Conservation (phyloP, 1,284 basidiomycete species). For the Cryptococcus hybrid region DNA sequence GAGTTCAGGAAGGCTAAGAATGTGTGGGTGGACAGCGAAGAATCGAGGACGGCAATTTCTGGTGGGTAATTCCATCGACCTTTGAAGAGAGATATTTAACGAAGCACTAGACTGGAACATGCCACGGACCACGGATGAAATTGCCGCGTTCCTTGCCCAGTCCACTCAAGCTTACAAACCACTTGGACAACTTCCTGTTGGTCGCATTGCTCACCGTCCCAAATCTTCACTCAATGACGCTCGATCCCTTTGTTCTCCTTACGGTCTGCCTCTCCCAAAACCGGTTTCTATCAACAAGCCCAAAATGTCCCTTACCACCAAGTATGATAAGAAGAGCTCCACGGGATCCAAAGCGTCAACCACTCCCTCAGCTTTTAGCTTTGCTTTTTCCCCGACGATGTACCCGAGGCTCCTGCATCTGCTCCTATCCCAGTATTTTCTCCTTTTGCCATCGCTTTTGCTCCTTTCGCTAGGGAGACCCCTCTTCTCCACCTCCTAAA, state of each 20-base stretch:
- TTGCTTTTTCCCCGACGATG: slow-evolving; percentile 15
- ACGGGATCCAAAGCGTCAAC: slow-evolving; percentile 15
- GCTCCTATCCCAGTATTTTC: slow-evolving; percentile 1
- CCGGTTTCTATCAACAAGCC: slow-evolving; percentile 17
- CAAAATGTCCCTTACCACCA: slow-evolving; percentile 29
- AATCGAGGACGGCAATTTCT: slow-evolving; percentile 16
- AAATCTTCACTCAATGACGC: slow-evolving; percentile 27
- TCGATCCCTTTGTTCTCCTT: slow-evolving; percentile 25
- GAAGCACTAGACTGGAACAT: slow-evolving; percentile 21
- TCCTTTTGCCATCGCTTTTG: slow-evolving; percentile 22
- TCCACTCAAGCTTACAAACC: slow-evolving; percentile 34
- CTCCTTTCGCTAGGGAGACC: slow-evolving; percentile 25
- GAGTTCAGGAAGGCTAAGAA: slow-evolving; percentile 24
- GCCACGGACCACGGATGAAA: slow-evolving; percentile 23
- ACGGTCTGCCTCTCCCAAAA: slow-evolving; percentile 25
- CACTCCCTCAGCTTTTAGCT: slow-evolving; percentile 4
- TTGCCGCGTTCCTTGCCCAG: slow-evolving; percentile 33
- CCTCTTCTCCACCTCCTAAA: slow-evolving; percentile 7
- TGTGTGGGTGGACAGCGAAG: slow-evolving; percentile 26
- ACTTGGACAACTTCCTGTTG: slow-evolving; percentile 16
- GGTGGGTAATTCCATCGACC: slow-evolving; percentile 11
- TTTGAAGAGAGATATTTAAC: neutral
- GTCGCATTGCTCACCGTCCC: slow-evolving; percentile 23
- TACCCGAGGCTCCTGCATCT: slow-evolving; percentile 4
- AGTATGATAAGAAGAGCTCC: slow-evolving; percentile 38